Evolutionary conservation across 1,284 basidiomycete genomes (phyloP).

Genomic region (Clitocybe nebularis): DNA sequence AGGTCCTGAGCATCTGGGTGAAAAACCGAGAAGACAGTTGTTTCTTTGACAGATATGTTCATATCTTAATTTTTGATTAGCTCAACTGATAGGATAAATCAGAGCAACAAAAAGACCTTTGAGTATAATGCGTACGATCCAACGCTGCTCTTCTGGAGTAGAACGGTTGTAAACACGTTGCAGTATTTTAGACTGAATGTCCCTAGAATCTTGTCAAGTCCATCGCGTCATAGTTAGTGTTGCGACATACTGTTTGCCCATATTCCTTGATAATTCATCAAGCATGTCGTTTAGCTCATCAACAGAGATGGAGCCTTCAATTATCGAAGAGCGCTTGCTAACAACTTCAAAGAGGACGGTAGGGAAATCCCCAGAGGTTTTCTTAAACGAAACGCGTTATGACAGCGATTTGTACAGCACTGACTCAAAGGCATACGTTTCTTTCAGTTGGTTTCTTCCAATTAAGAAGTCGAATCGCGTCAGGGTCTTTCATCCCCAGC

Average conservation of each 20-base stretch:
- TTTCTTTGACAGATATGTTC: constrained; percentile 81
- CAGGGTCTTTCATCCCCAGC: constrained; percentile 70
- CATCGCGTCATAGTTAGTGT: constrained; percentile 1
- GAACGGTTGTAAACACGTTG: constrained; percentile 73
- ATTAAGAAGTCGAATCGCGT: constrained; percentile 76
- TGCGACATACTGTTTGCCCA: constrained; percentile 58
- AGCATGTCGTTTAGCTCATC: constrained; percentile 79
- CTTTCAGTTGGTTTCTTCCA: constrained; percentile 85
- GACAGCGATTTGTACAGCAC: not conserved
- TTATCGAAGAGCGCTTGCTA: constrained; percentile 78
- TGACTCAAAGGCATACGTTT: constrained; percentile 39
- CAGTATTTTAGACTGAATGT: constrained; percentile 70
- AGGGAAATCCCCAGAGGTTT: constrained; percentile 80
- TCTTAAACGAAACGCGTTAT: constrained; percentile 31
- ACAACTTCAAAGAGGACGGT: constrained; percentile 83
- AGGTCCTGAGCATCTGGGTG: constrained; percentile 89
- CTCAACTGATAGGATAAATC: constrained; percentile 4
- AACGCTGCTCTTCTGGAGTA: constrained; percentile 82
- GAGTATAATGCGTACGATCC: constrained; percentile 90
- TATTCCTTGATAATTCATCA: constrained; percentile 68
- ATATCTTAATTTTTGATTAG: constrained; percentile 46
- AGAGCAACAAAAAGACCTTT: constrained; percentile 56
- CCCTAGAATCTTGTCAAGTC: constrained; percentile 39
- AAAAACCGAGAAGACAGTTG: constrained; percentile 81
- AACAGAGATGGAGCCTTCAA: constrained; percentile 70